Evolutionary conservation across 768 basidiomycete species (phyloP).

Genomic region (Strobilomyces confusus): DNA sequence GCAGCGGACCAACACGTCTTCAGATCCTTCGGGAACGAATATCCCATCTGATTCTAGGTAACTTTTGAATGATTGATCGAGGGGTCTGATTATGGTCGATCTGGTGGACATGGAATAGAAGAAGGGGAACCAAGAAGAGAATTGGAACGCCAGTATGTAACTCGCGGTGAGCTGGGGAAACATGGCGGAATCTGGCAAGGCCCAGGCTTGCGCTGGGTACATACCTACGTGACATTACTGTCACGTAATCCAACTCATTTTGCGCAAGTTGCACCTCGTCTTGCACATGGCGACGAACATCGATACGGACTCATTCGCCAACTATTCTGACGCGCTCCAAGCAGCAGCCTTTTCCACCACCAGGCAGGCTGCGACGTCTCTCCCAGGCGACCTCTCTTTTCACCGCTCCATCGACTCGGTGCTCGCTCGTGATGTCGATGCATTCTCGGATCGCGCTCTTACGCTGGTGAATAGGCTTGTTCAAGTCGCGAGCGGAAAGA

Average conservation of each 20-base stretch:
- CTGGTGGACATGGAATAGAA: constrained; percentile 64
- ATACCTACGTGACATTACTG: constrained; percentile 2
- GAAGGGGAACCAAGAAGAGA: constrained; percentile 79
- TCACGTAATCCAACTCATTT: too few species aligned
- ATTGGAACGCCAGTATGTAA: constrained; percentile 70
- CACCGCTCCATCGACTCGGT: constrained; percentile 80
- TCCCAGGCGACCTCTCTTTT: constrained; percentile 79
- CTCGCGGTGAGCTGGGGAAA: constrained; percentile 52
- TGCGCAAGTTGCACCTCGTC: too few species aligned
- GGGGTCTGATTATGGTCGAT: constrained; percentile 69
- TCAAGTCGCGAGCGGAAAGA: constrained; percentile 40
- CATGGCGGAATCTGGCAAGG: background rate
- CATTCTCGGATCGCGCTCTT: constrained; percentile 62
- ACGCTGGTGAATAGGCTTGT: constrained; percentile 63
- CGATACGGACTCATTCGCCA: constrained; percentile 39
- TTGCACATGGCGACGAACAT: constrained; percentile 16
- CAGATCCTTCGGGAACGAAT: constrained; percentile 77
- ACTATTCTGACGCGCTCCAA: constrained; percentile 57
- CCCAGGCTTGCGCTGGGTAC: too few species aligned
- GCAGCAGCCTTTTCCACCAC: constrained; percentile 59
- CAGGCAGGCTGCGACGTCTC: constrained; percentile 48
- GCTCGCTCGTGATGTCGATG: constrained; percentile 69
- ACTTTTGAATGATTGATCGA: constrained; percentile 56
- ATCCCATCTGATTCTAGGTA: constrained; percentile 87
- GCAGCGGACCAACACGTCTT: constrained; percentile 55